These are phyloP conservation scores for Cyclostephanos tholiformis DNA, from an alignment of 108 stramenopile species.

Conservation along the genomic window DNA sequence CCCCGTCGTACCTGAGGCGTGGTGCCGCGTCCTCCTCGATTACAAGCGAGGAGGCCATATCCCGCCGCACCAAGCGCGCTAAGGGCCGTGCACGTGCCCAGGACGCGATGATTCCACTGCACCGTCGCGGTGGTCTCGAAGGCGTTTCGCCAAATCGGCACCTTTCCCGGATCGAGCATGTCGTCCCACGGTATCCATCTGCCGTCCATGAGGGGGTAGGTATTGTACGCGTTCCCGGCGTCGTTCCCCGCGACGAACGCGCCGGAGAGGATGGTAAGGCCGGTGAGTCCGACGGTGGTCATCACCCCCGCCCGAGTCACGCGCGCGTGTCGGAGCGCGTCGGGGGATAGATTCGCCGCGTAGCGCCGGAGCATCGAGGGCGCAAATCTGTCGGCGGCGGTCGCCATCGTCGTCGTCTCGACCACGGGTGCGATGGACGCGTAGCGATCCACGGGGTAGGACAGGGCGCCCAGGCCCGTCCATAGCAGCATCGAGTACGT, in stretches of 20 bases:
- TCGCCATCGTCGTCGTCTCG: background rate
- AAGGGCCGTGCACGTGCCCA: conserved; percentile 86
- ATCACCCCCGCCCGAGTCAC: conserved; percentile 59
- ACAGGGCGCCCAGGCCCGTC: conserved; percentile 90
- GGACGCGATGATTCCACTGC: conserved; percentile 96
- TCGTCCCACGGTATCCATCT: conserved; percentile 87
- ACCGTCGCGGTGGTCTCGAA: conserved; percentile 98
- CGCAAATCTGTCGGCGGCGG: conserved; percentile 11
- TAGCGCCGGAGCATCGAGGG: conserved; percentile 38
- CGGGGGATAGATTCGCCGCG: conserved; percentile 42
- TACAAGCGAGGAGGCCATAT: conserved; percentile 48
- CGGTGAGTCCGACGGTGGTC: conserved; percentile 69
- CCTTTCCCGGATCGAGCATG: conserved; percentile 52
- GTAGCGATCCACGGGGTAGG: conserved; percentile 58
- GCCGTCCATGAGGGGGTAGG: conserved; percentile 92
- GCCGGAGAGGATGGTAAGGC: conserved; percentile 88
- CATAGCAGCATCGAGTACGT: conserved; percentile 92
- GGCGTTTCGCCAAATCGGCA: conserved; percentile 82
- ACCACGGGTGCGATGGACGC: background rate
- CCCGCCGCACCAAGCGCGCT: conserved; percentile 70
- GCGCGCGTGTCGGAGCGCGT: conserved; percentile 64
- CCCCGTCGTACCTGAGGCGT: conserved; percentile 79
- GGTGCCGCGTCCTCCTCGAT: conserved; percentile 21
- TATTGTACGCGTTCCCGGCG: conserved; percentile 96
- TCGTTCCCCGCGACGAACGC: conserved; percentile 99